These are phyloP conservation scores for Akanthomyces uredinophilus DNA, from an alignment of 2,329 filamentous ascomycete genomes.

Conservation along the genomic window DNA sequence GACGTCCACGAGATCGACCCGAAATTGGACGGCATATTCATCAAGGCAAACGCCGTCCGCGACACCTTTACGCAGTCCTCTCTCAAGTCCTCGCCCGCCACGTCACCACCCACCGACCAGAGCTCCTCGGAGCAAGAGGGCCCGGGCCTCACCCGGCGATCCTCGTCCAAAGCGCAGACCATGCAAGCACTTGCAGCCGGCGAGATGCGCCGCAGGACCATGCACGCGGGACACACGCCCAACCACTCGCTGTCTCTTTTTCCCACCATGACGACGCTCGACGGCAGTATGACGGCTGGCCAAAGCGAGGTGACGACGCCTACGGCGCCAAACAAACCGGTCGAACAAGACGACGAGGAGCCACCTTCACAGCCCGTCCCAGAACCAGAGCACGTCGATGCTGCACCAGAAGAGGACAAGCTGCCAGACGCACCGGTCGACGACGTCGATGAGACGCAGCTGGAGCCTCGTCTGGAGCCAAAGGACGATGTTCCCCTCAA, in stretches of 20 bases:
- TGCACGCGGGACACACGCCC: constrained; percentile 60
- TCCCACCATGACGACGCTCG: constrained; percentile 39
- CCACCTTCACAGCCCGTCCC: neutral
- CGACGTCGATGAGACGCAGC: constrained; percentile 15
- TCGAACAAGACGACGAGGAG: neutral
- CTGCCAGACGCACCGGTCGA: neutral
- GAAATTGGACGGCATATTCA: constrained; percentile 53
- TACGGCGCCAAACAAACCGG: constrained; percentile 17
- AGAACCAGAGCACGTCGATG: neutral
- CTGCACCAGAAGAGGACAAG: neutral
- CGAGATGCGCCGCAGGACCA: constrained; percentile 48
- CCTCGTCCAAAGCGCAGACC: constrained; percentile 37
- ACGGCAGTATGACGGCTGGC: constrained; percentile 23
- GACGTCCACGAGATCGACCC: constrained; percentile 55
- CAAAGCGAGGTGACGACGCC: constrained; percentile 28
- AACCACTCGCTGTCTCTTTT: constrained; percentile 53
- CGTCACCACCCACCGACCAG: constrained; percentile 23
- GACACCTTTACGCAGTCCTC: constrained; percentile 43
- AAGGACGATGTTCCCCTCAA: constrained; percentile 42
- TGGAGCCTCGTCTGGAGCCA: constrained; percentile 32
- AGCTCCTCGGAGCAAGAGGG: constrained; percentile 12
- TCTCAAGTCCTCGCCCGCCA: constrained; percentile 25
- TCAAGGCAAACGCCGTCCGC: constrained; percentile 49
- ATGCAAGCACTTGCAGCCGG: constrained; percentile 42
- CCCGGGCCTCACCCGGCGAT: constrained; percentile 20